These are phyloP conservation scores for Trichoderma brevicompactum DNA, from an alignment of 2,329 filamentous ascomycete genomes.

Conservation along the genomic window DNA sequence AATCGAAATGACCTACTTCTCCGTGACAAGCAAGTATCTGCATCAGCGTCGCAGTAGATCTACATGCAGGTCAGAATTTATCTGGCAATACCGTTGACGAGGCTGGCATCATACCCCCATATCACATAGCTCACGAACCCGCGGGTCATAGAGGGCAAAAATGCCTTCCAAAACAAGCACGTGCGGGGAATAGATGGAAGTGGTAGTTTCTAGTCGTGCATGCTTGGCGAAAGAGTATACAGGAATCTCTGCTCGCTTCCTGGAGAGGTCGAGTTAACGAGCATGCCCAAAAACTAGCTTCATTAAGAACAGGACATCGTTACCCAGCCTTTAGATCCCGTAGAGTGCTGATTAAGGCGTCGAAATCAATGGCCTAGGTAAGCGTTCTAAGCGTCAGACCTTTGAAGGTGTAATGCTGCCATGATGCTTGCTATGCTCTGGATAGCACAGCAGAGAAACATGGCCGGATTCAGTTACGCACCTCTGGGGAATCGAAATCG, in stretches of 20 bases:
- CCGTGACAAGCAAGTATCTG: conserved; percentile 88
- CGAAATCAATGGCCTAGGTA: conserved; percentile 82
- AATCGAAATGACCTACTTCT: conserved; percentile 63
- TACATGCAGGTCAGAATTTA: conserved; percentile 37
- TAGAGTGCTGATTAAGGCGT: conserved; percentile 78
- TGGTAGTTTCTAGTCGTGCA: conserved; percentile 76
- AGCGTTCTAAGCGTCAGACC: conserved; percentile 4
- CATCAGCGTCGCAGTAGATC: conserved; percentile 97
- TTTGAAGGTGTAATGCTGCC: not conserved
- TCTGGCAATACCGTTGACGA: not conserved
- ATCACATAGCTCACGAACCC: conserved; percentile 85
- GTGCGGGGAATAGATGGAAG: conserved; percentile 92
- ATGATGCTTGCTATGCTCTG: not conserved
- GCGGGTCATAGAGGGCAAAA: conserved; percentile 86
- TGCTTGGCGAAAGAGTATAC: conserved; percentile 96
- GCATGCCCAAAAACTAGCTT: conserved; percentile 20
- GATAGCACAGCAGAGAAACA: not conserved
- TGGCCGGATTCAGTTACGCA: conserved; percentile 38
- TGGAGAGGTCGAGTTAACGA: conserved; percentile 42
- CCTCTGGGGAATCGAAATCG: conserved; percentile 91
- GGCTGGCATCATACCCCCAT: conserved; percentile 68
- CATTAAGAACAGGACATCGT: conserved; percentile 32
- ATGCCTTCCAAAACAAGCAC: conserved; percentile 96
- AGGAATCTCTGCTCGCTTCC: conserved; percentile 87
- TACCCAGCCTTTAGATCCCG: conserved; percentile 91